These are phyloP conservation scores for Auricularia sp. DNA, from an alignment of 768 basidiomycete species.

Conservation along the genomic window DNA sequence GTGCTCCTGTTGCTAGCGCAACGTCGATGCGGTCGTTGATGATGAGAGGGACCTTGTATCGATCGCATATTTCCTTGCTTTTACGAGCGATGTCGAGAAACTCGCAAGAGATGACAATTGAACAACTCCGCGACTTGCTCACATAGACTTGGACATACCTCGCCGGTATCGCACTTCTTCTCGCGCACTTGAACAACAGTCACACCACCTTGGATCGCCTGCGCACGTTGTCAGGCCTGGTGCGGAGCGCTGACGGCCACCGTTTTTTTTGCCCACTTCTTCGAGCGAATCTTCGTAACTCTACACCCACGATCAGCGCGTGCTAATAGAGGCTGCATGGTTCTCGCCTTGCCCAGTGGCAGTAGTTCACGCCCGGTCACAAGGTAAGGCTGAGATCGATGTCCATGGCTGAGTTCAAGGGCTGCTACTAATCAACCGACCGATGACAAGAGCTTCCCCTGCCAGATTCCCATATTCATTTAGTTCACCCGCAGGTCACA, in stretches of 20 bases:
- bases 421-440: neutral
- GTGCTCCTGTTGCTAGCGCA: slow-evolving; percentile 63
- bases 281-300: slow-evolving; percentile 65
- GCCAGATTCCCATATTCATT: too few relatives aligned
- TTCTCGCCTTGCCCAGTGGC: slow-evolving; percentile 60
- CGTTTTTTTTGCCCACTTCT: slow-evolving; percentile 36
- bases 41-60: slow-evolving; percentile 70
- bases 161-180: slow-evolving; percentile 70
- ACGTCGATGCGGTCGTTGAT: slow-evolving; percentile 88
- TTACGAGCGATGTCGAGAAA: slow-evolving; percentile 65
- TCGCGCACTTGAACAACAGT: slow-evolving; percentile 87
- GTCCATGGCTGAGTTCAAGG: neutral
- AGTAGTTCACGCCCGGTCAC: slow-evolving; percentile 77
- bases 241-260: neutral
- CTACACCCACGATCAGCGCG: slow-evolving; percentile 23
- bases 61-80: slow-evolving; percentile 63
- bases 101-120: slow-evolving; percentile 27
- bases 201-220: slow-evolving; percentile 81
- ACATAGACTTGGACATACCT: slow-evolving; percentile 37
- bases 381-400: slow-evolving; percentile 46
- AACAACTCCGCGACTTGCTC: neutral
- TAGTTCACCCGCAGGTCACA: too few relatives aligned
- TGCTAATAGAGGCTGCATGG: neutral
- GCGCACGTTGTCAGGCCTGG: slow-evolving; percentile 5
- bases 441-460: too few relatives aligned